Conservation (phyloP, 768 basidiomycete species). For the Kwoniella botswanensis region DNA sequence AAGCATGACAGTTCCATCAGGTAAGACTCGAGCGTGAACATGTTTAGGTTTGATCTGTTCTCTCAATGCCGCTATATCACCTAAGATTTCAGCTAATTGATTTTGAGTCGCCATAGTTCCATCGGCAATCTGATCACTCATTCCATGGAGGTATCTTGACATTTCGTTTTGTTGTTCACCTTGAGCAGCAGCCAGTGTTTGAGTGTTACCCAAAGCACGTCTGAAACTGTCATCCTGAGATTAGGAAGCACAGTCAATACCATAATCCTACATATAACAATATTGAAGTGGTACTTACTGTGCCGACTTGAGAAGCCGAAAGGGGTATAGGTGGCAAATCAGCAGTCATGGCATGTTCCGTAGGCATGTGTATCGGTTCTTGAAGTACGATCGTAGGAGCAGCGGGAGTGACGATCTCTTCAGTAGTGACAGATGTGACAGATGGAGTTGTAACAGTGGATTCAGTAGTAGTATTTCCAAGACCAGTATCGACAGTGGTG, state of each 20-base stretch:
- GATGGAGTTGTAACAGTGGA: constrained; percentile 45
- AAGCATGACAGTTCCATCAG: constrained; percentile 52
- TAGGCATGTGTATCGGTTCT: constrained; percentile 18
- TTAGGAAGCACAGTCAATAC: not conserved
- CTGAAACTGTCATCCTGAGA: constrained; percentile 45
- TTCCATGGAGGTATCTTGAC: constrained; percentile 53
- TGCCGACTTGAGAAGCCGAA: constrained; percentile 15
- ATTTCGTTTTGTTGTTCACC: constrained; percentile 57
- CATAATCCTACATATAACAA: not conserved
- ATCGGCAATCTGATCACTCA: constrained; percentile 52
- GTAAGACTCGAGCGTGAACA: constrained; percentile 47
- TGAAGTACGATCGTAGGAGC: constrained; percentile 18
- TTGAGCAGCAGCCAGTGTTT: constrained; percentile 53
- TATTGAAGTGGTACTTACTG: not conserved
- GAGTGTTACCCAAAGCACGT: constrained; percentile 43
- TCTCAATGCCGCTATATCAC: constrained; percentile 50
- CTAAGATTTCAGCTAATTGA: constrained; percentile 52
- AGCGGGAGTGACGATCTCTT: constrained; percentile 44
- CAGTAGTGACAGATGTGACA: constrained; percentile 29
- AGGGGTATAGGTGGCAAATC: constrained; percentile 20
- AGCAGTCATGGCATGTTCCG: constrained; percentile 6
- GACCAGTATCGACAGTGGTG: constrained; percentile 41
- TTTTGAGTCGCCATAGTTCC: constrained; percentile 35
- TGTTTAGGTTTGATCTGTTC: constrained; percentile 51
- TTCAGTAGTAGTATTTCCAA: constrained; percentile 45